These are phyloP conservation scores for Sugiyamaella smithiae DNA, from an alignment of 805 yeast genomes.

Conservation along the genomic window DNA sequence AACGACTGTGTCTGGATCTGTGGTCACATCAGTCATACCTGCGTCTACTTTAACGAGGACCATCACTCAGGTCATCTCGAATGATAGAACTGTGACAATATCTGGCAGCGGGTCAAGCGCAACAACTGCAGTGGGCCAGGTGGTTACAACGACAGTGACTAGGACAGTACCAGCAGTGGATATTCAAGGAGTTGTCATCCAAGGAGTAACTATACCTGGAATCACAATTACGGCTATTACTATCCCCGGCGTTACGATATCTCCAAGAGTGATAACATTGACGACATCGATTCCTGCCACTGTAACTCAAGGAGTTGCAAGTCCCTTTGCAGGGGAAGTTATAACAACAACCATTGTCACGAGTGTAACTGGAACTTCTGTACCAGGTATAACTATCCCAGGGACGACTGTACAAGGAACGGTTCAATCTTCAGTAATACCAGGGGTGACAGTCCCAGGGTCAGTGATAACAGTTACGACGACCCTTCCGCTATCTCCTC, in stretches of 20 bases:
- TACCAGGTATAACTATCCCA: constrained; percentile 23
- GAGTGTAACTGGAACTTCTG: constrained; percentile 6
- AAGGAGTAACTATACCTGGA: constrained; percentile 13
- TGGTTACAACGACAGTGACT: neutral
- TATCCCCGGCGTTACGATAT: constrained; percentile 21
- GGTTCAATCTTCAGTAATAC: constrained; percentile 12
- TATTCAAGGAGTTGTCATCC: constrained; percentile 15
- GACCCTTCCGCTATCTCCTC: constrained; percentile 1
- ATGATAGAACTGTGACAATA: too few species aligned
- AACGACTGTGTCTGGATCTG: neutral
- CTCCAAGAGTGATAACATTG: constrained; percentile 17
- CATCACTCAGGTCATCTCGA: too few species aligned
- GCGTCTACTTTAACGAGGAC: too few species aligned
- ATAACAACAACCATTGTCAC: constrained; percentile 13
- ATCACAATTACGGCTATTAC: constrained; percentile 11
- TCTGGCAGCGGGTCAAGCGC: neutral
- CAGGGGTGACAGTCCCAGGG: constrained; percentile 10
- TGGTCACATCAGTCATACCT: neutral
- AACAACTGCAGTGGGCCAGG: neutral
- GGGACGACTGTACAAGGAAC: constrained; percentile 21
- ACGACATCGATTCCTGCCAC: neutral
- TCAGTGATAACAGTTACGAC: constrained; percentile 5
- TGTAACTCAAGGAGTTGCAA: constrained; percentile 2
- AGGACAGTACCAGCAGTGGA: neutral
- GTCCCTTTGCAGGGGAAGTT: constrained; percentile 4